Percentiles rank a stretch among this genome's conserved stretches.
Conservation (phyloP, 345 rosid species). For the Citrus inodora region DNA sequence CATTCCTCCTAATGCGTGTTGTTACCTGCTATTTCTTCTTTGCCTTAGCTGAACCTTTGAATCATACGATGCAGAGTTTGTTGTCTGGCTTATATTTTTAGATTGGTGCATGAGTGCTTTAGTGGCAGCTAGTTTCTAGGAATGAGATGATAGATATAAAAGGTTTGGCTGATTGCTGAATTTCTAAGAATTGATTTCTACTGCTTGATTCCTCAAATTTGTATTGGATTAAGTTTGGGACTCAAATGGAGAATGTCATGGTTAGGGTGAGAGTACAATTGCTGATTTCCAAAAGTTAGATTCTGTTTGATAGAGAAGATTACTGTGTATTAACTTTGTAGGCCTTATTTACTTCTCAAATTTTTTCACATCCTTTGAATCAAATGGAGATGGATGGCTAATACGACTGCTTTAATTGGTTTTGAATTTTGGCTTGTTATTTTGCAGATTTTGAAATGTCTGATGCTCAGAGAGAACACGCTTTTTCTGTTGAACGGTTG, state of each 20-base stretch:
- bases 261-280: not conserved
- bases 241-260: not conserved
- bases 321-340: too few species aligned
- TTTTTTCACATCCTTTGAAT: slow-evolving; percentile 1
- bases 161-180: not conserved
- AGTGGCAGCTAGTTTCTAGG: not conserved
- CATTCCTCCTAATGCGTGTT: not conserved
- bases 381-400: not conserved
- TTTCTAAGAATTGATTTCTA: not conserved
- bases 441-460: slow-evolving; percentile 62
- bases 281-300: not conserved
- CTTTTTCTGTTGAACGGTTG: slow-evolving; percentile 45
- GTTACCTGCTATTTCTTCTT: not conserved
- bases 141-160: not conserved
- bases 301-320: not conserved
- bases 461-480: slow-evolving; percentile 53
- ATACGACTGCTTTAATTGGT: not conserved
- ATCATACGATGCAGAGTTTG: not conserved
- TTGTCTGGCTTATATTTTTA: not conserved
- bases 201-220: slow-evolving; percentile 1
- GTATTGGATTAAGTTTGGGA: not conserved
- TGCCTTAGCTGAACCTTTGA: not conserved
- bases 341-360: not conserved
- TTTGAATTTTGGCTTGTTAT: slow-evolving; percentile 1
- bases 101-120: slow-evolving; percentile 2